Conservation (phyloP, 352 stramenopile species). For the Phytophthora hibernalis region DNA sequence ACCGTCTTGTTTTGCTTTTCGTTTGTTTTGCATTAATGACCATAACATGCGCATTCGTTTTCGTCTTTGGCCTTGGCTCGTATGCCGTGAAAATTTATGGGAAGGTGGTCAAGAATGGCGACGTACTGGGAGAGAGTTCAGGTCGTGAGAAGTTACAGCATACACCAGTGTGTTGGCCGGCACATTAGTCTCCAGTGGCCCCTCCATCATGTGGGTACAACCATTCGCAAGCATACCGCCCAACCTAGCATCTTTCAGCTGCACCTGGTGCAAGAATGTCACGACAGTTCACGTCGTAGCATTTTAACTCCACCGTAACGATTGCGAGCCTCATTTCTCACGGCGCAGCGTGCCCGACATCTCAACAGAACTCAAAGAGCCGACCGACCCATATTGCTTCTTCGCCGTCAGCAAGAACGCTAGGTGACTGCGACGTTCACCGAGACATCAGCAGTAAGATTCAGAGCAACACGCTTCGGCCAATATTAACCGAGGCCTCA, state of each 20-base stretch:
- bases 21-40: too few relatives aligned
- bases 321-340: slow-evolving; percentile 24
- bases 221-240: slow-evolving; percentile 52
- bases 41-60: too few relatives aligned
- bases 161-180: slow-evolving; percentile 72
- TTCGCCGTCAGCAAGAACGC: slow-evolving; percentile 60
- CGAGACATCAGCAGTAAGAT: slow-evolving; percentile 18
- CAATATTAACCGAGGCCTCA: slow-evolving; percentile 36
- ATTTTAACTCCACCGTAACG: neutral
- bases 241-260: slow-evolving; percentile 29
- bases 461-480: too few relatives aligned
- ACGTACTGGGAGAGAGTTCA: slow-evolving; percentile 84
- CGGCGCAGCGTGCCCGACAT: slow-evolving; percentile 60
- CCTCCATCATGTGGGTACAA: slow-evolving; percentile 72
- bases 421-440: slow-evolving; percentile 54
- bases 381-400: slow-evolving; percentile 60
- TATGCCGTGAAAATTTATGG: too few relatives aligned
- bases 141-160: slow-evolving; percentile 78
- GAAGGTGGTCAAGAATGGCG: slow-evolving; percentile 75
- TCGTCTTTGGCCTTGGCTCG: too few relatives aligned
- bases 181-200: slow-evolving; percentile 71
- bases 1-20: too few relatives aligned
- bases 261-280: slow-evolving; percentile 49
- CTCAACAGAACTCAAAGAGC: slow-evolving; percentile 49
- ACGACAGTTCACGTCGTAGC: slow-evolving; percentile 43